Percentiles rank a stretch among this genome's conserved stretches.
Conservation (phyloP, 441 rosid species). For the Erodium moschatum region DNA sequence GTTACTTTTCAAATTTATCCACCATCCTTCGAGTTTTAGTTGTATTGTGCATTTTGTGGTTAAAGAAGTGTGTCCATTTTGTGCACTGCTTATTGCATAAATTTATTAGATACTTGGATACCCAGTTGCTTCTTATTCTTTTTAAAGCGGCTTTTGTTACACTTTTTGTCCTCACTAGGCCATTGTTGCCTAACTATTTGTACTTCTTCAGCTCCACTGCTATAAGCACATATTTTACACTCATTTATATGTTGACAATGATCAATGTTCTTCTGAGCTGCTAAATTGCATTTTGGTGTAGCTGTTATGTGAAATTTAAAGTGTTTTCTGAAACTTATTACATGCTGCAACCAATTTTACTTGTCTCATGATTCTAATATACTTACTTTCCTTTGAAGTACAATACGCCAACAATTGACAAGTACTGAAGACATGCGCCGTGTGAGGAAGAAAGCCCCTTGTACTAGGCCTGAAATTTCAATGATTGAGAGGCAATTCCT, state of each 20-base stretch:
- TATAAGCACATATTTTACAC: no score
- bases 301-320: slow-evolving; percentile 8
- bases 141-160: no score
- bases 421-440: slow-evolving; percentile 91
- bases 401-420: slow-evolving; percentile 76
- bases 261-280: neutral
- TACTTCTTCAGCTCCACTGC: no score
- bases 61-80: no score
- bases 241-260: neutral
- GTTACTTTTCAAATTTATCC: neutral
- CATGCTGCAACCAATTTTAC: slow-evolving; percentile 7
- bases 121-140: no score
- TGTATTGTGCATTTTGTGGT: neutral
- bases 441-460: slow-evolving; percentile 93
- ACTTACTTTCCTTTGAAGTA: slow-evolving; percentile 36
- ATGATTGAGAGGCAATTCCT: slow-evolving; percentile 69
- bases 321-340: slow-evolving; percentile 9
- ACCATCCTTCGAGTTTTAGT: neutral
- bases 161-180: neutral
- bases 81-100: no score
- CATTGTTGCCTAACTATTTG: neutral
- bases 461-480: slow-evolving; percentile 76
- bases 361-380: slow-evolving; percentile 21
- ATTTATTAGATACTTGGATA: neutral
- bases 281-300: neutral